phyloP scores from a whole-genome alignment of 441 rosid species.

The Euphorbia celastroides region DNA sequence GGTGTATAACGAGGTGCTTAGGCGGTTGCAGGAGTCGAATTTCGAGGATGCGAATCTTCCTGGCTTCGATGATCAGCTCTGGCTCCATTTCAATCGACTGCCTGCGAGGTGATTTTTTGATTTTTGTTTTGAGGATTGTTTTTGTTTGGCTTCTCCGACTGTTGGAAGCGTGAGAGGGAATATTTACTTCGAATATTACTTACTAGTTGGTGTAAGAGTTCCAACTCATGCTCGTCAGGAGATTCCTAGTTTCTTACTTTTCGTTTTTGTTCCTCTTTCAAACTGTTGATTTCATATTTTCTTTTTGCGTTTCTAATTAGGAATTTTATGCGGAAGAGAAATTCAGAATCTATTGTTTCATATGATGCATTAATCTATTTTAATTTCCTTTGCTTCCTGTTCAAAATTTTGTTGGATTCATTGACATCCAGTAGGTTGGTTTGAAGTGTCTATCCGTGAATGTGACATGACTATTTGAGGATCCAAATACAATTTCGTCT shows the following conservation, averaged over 20 bases:
- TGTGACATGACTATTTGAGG: background rate
- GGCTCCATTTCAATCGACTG: slow-evolving; percentile 95
- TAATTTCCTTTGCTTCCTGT: background rate
- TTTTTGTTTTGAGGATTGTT: background rate
- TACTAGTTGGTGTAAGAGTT: slow-evolving; percentile 1
- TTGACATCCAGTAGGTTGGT: background rate
- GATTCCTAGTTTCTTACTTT: slow-evolving; percentile 17
- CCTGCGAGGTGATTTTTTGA: slow-evolving; percentile 64
- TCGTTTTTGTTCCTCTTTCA: background rate
- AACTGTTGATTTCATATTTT: slow-evolving; percentile 4
- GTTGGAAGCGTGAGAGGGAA: slow-evolving; percentile 8
- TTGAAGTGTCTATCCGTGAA: background rate
- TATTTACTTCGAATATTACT: slow-evolving; percentile 16
- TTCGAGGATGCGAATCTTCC: slow-evolving; percentile 60
- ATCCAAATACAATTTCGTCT: background rate
- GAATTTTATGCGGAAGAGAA: background rate
- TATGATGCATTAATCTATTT: background rate
- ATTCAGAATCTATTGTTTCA: background rate
- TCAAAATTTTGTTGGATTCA: background rate
- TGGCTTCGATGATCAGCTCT: slow-evolving; percentile 84
- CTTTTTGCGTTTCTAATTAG: background rate
- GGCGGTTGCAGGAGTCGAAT: slow-evolving; percentile 59
- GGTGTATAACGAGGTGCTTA: slow-evolving; percentile 69
- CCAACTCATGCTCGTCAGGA: background rate
- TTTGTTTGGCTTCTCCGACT: slow-evolving; percentile 14